Conservation (phyloP, 805 yeast species). For the Vanderwaltozyma yarrowii region DNA sequence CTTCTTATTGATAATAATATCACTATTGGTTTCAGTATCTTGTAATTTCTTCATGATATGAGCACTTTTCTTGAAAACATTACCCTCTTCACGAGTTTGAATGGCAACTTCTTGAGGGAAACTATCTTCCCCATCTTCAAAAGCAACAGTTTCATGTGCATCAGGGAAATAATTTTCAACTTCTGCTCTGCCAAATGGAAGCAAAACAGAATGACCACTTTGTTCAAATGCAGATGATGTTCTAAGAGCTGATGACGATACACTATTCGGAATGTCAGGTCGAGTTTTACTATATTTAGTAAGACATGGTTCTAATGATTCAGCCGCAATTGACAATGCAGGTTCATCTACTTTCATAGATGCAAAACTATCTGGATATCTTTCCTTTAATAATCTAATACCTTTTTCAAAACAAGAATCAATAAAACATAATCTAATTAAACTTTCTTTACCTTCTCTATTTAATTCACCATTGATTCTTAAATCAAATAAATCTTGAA, state of each 20-base stretch:
- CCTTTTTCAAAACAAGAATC: constrained; percentile 63
- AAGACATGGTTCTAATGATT: background rate
- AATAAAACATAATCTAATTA: constrained; percentile 59
- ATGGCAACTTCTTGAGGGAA: constrained; percentile 5
- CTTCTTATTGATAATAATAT: constrained; percentile 12
- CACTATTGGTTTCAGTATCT: constrained; percentile 1
- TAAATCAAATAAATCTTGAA: constrained; percentile 48
- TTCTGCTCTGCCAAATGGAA: constrained; percentile 30
- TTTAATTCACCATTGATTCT: constrained; percentile 47
- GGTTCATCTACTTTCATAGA: background rate
- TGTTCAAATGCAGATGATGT: constrained; percentile 20
- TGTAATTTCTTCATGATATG: constrained; percentile 9
- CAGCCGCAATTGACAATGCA: background rate
- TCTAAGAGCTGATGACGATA: constrained; percentile 3
- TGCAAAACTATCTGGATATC: constrained; percentile 4
- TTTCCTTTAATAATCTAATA: constrained; percentile 26
- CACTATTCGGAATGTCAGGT: background rate
- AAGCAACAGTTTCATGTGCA: constrained; percentile 26
- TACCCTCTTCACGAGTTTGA: constrained; percentile 10
- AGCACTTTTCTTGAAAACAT: constrained; percentile 15
- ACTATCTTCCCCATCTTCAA: constrained; percentile 6
- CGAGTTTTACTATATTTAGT: background rate
- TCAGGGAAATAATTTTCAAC: constrained; percentile 19
- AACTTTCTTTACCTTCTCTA: constrained; percentile 68
- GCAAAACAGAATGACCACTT: constrained; percentile 23